These are phyloP conservation scores for Dipodascus albidus DNA, from an alignment of 805 yeast genomes.

Conservation along the genomic window DNA sequence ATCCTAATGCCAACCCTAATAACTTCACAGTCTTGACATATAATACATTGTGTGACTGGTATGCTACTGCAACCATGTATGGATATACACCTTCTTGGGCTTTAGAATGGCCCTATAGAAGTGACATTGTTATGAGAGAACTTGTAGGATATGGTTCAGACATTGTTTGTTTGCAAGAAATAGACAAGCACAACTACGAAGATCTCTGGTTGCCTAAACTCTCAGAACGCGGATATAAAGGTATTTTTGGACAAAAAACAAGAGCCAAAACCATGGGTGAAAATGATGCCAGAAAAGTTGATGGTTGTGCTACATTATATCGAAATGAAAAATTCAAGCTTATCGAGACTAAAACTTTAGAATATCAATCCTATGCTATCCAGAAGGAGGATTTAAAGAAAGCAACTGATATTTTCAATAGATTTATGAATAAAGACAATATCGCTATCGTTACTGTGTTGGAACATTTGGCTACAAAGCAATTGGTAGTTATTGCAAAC, in stretches of 20 bases:
- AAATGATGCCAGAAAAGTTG: constrained; percentile 81
- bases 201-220: constrained; percentile 77
- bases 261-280: constrained; percentile 66
- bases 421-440: constrained; percentile 93
- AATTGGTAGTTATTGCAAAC: constrained; percentile 62
- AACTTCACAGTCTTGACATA: constrained; percentile 73
- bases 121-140: constrained; percentile 64
- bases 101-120: constrained; percentile 82
- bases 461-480: constrained; percentile 63
- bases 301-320: constrained; percentile 96
- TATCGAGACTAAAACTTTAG: constrained; percentile 60
- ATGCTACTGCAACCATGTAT: constrained; percentile 85
- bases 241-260: constrained; percentile 75
- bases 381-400: constrained; percentile 66
- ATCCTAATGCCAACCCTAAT: constrained; percentile 12
- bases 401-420: constrained; percentile 87
- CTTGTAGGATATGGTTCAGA: constrained; percentile 38
- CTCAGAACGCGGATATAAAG: constrained; percentile 64
- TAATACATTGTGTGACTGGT: constrained; percentile 90
- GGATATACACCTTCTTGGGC: constrained; percentile 98
- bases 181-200: constrained; percentile 75
- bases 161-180: constrained; percentile 88
- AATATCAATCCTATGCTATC: constrained; percentile 48
- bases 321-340: constrained; percentile 57
- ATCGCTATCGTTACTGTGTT: constrained; percentile 70